Base-by-base conservation (phyloP, 768 basidiomycete species). In the Hemileccinum rubropunctum region DNA sequence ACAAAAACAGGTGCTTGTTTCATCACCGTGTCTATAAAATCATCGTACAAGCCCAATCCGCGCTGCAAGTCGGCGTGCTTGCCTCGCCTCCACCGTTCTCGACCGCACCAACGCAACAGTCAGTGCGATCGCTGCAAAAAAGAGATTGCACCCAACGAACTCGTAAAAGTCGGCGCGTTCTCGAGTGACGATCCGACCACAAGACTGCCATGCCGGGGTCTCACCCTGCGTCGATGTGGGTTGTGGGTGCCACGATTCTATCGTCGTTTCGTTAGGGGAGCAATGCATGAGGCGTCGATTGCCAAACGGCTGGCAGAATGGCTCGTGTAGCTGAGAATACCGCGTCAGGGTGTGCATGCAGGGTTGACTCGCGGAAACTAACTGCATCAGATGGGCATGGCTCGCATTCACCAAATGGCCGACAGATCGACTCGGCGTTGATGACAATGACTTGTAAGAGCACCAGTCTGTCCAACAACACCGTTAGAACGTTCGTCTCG, bases 261-360 rank as follows among this genome's bases (percentile, higher is more conserved):
- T 20, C 23, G 53, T 18, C 33, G 63, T 60, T 58, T 61, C 69
- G 42, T 66, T 58, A 52, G 62, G 64, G 20, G 80, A 62, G 53
- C 94, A 98, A 64, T 94, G 94, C 74, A 95, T 77, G 35, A 93
- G 78, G 17, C 90, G 83, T 20, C 95, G 83, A 69, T 95, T 95
- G 45, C 95, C 95, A 63, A 93, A 95, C n/a, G 95, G 94, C 62
- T 90, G 84, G 70, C 94, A 98, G 68, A 88, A 95, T 2, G 94
- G 93, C 72, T 94, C 82, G 59, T 84, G 73, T 30, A 90, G 73
- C 92, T 95, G 55, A 47, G n/a, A 27, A 50, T 7, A 18, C 28
- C 17, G 34, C 53, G 45, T 3, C 3, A 56, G 48, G 21, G 49
- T 17, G 41, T 42, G 26, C 39, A 42, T 53, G 27, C 42, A 23